A percentile compares a stretch with the other conserved stretches of the same genome.
These are phyloP conservation scores for Spizellomyces sp. DNA, from an alignment of 192 early-diverging fungal species.

Conservation along the genomic window DNA sequence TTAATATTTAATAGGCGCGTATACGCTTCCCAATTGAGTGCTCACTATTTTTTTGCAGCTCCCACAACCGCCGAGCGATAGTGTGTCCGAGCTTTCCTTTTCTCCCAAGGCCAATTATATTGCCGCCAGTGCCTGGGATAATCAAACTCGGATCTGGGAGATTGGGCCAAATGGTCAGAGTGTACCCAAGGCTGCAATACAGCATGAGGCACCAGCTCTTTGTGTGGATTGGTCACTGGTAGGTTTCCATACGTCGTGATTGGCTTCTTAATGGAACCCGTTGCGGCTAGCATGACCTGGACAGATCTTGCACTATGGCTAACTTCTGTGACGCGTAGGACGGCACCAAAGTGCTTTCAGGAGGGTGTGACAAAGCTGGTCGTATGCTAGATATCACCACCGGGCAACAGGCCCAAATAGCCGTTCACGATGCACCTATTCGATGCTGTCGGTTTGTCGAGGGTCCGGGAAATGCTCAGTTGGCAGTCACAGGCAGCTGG, in stretches of 20 bases:
- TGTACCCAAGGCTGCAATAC: slow-evolving; percentile 75
- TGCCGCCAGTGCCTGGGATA: slow-evolving; percentile 91
- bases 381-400: slow-evolving; percentile 83
- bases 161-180: slow-evolving; percentile 75
- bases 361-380: slow-evolving; percentile 87
- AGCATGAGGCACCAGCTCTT: slow-evolving; percentile 82
- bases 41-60: too few species aligned
- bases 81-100: slow-evolving; percentile 76
- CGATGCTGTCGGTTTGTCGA: slow-evolving; percentile 79
- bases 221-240: slow-evolving; percentile 69
- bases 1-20: too few species aligned
- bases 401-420: slow-evolving; percentile 80
- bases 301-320: background rate
- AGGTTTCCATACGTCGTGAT: background rate
- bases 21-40: too few species aligned
- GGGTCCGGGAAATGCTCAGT: slow-evolving; percentile 40
- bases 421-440: slow-evolving; percentile 89
- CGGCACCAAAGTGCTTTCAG: slow-evolving; percentile 86
- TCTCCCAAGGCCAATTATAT: slow-evolving; percentile 81
- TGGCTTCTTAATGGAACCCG: background rate
- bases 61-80: slow-evolving; percentile 7
- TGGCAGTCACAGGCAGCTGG: slow-evolving; percentile 86
- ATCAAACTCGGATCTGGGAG: slow-evolving; percentile 94
- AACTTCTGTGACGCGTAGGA: slow-evolving; percentile 55
- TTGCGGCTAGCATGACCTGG: background rate